Base-by-base conservation (phyloP, 2,329 filamentous ascomycete genomes). In the Curvularia lunata region DNA sequence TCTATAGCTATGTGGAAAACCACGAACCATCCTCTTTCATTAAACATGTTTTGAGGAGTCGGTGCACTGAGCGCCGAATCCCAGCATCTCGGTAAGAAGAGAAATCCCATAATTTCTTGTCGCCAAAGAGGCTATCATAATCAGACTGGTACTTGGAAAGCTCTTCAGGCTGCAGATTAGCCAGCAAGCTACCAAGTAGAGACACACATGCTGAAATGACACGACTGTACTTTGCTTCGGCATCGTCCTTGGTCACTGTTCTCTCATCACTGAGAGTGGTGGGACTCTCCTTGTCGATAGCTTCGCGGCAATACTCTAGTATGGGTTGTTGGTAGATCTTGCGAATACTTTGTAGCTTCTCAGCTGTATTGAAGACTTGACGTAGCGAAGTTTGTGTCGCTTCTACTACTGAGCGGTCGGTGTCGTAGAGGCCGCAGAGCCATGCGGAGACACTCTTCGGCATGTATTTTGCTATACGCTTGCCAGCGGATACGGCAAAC, bases 261-360 rank as follows among this genome's bases (percentile, higher is more conserved):
- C 94, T 85, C 77, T 96, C 91, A 73, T 99, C 95, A 72, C 93
- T 98, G 34, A 99, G 81, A 0, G 91, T 96, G 34, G 89, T 84
- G 2, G 88, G 77, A 0, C 90, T 94, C 76, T 99, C 95, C 52
- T 88, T 86, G 46, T 86, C 78, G 41, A 95, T 85, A 5, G 92
- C 91, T 69, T 91, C 87, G 54, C 85, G 86, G 56, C 92, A 91
- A 76, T 92, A 97, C 48, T 92, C 87, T 56, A 98, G 80, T 41
- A 97, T 92, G 28, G 90, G 85, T 6, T 83, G 79, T 72, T 96
- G 92, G 70, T 93, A 97, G 52, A 89, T 87, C 72, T 85, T 91
- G 85, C 91, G 93, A 56, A 98, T 89, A 48, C 85, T 84, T 21
- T 81, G 79, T 37, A 89, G 80, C 78, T 97, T 99, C 54, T 96